Base-by-base conservation (phyloP, 805 yeast genomes). In the Yarrowia sp. region DNA sequence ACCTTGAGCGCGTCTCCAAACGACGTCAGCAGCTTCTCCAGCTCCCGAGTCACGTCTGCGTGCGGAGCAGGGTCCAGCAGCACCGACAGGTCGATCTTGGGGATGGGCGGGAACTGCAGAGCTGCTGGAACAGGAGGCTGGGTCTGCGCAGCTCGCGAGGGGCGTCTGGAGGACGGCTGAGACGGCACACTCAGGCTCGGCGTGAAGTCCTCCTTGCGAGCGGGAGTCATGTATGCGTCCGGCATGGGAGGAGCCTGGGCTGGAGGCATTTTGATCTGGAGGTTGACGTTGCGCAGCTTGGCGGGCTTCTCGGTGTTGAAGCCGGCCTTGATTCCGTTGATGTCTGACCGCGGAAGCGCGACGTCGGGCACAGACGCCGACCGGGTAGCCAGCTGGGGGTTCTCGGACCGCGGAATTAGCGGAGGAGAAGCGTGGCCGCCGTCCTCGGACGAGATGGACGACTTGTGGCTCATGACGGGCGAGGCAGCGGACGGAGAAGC, bases 21-120 rank as follows among this genome's bases (percentile, higher is more conserved):
- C 8, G 72, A 67, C 13, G 62, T 66, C 19, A 77, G 65, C 39
- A 77, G 66, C 31, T 63, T 63, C 22, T 67, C 69, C 38, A 77
- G 66, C 55, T 76, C 76, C 13, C 66, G 66, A 18, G 70, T 65
- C 7, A 75, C 69, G 13, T 67, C 68, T 6, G 67, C 67, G 44
- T 70, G 67, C 2, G 78, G 75, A 7, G 78, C 71, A 35, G 72
- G 67, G 64, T 77, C 79, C 49, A 74, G 65, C 64, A 77, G 65
- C 56, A 75, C 68, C 29, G 67, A 63, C 63, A 73, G 42, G 65
- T 77, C 75, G 14, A 77, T 58, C 19, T 63, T 65, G 7, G 78
- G 78, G 44, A 72, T 64, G 6, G 56, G 64, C 25, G 56, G 63
- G 25, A 58, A 38, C 62, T 62, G 66, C 49, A 41, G 51, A 32